A percentile compares a stretch with the other conserved stretches of the same genome.
phyloP scores from a whole-genome alignment of 192 early-diverging fungal genomes.

The Backusella westeae region DNA sequence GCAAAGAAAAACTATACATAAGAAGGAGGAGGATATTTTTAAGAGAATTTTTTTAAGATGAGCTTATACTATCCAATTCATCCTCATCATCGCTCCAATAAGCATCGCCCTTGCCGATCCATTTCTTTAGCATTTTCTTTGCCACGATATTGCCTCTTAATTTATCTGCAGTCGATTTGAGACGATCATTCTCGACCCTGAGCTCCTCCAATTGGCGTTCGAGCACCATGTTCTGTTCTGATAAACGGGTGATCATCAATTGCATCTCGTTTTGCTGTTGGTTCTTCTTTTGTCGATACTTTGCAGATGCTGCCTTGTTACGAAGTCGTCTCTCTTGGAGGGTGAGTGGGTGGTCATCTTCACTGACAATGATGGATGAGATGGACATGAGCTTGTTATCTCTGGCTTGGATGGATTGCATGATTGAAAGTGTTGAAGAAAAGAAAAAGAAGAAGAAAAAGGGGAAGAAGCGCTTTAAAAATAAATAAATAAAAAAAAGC shows the following conservation, averaged over 20 bases:
- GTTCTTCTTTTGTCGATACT: slow-evolving; percentile 61
- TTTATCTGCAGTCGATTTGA: slow-evolving; percentile 47
- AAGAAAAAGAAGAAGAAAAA: not conserved
- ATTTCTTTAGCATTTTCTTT: slow-evolving; percentile 52
- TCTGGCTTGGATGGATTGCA: slow-evolving; percentile 12
- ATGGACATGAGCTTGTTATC: slow-evolving; percentile 24
- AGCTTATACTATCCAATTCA: slow-evolving; percentile 18
- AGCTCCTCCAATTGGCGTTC: slow-evolving; percentile 47
- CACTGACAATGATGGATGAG: slow-evolving; percentile 18
- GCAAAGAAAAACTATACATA: not conserved
- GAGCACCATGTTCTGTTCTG: slow-evolving; percentile 47
- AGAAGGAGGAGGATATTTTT: not conserved
- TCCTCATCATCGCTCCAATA: not conserved
- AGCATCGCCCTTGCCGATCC: slow-evolving; percentile 20
- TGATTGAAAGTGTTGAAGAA: not conserved
- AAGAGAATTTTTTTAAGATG: not conserved
- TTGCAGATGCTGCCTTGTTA: slow-evolving; percentile 61
- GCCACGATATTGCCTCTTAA: slow-evolving; percentile 53
- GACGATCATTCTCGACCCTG: slow-evolving; percentile 42
- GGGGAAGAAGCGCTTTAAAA: not conserved
- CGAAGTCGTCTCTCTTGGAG: slow-evolving; percentile 50
- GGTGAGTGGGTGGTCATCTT: slow-evolving; percentile 33
- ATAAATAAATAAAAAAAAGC: not conserved
- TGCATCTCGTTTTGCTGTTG: slow-evolving; percentile 58
- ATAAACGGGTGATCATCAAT: slow-evolving; percentile 37